These are phyloP conservation scores for Letharia lupina DNA, from an alignment of 495 filamentous ascomycete genomes.

Conservation along the genomic window DNA sequence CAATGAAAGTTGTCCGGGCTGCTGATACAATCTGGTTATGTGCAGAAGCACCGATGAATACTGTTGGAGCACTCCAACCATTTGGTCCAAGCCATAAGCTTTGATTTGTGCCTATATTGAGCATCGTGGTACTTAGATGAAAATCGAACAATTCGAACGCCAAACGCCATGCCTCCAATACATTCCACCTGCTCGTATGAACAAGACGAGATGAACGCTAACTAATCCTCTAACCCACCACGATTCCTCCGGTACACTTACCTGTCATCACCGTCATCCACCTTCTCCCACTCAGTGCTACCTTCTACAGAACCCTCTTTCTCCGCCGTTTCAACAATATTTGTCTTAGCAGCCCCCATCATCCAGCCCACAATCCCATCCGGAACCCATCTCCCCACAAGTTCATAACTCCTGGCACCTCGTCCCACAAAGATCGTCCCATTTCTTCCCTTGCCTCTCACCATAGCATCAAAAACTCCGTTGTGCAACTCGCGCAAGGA, in stretches of 20 bases:
- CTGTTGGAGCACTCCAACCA: neutral
- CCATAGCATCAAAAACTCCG: slow-evolving; percentile 78
- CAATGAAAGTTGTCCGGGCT: neutral
- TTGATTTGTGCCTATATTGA: neutral
- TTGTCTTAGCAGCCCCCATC: slow-evolving; percentile 47
- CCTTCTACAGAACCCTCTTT: slow-evolving; percentile 6
- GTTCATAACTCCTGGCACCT: slow-evolving; percentile 72
- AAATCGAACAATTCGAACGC: neutral
- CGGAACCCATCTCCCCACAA: slow-evolving; percentile 80
- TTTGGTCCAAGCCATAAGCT: neutral
- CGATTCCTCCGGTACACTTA: neutral
- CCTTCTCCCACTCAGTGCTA: slow-evolving; percentile 9
- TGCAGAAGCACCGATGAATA: neutral
- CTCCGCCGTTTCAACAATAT: neutral
- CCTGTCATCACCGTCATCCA: neutral
- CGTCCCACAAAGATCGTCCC: slow-evolving; percentile 62
- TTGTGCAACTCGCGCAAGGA: slow-evolving; percentile 68
- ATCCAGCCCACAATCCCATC: slow-evolving; percentile 74
- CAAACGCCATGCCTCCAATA: neutral
- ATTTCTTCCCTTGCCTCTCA: slow-evolving; percentile 37
- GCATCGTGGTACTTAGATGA: neutral
- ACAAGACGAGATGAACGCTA: neutral
- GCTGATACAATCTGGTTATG: neutral
- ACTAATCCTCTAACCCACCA: neutral
- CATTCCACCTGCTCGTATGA: neutral